Evolutionary conservation across 352 stramenopile species (phyloP).

Genomic region (Phytophthora pisi): DNA sequence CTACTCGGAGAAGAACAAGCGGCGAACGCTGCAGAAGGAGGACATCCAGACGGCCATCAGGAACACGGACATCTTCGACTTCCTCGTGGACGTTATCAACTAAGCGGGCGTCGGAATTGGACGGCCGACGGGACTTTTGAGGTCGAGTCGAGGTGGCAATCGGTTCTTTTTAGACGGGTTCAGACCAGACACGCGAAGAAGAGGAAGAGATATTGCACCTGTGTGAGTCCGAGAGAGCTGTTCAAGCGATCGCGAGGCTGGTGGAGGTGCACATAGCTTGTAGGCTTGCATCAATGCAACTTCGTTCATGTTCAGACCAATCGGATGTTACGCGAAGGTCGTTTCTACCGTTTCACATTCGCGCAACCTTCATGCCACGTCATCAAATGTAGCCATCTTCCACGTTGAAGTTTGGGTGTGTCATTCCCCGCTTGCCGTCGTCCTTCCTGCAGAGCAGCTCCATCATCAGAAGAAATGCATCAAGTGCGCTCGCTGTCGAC

Average conservation of each 20-base stretch:
- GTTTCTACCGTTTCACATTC: not conserved
- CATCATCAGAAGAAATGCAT: not conserved
- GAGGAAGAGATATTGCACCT: not conserved
- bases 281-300: not conserved
- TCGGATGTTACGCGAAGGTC: not conserved
- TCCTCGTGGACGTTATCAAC: conserved; percentile 96
- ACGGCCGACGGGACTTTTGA: not conserved
- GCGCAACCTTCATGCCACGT: conserved; percentile 1
- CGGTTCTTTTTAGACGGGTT: conserved; percentile 5
- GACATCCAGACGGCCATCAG: conserved; percentile 98
- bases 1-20: conserved; percentile 90
- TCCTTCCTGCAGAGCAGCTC: not conserved
- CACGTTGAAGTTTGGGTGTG: not conserved
- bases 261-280: not conserved
- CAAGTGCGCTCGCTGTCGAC: conserved; percentile 12
- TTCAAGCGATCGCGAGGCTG: not conserved
- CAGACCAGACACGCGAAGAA: conserved; percentile 2
- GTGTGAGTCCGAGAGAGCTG: not conserved
- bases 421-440: not conserved
- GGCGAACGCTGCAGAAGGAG: conserved; percentile 97
- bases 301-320: not conserved
- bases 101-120: conserved; percentile 40
- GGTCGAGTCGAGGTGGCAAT: not conserved
- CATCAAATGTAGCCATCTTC: not conserved
- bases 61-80: conserved; percentile 99